Evolutionary conservation across 345 rosid genomes (phyloP).

Genomic region (Crucihimalaya himalaica): DNA sequence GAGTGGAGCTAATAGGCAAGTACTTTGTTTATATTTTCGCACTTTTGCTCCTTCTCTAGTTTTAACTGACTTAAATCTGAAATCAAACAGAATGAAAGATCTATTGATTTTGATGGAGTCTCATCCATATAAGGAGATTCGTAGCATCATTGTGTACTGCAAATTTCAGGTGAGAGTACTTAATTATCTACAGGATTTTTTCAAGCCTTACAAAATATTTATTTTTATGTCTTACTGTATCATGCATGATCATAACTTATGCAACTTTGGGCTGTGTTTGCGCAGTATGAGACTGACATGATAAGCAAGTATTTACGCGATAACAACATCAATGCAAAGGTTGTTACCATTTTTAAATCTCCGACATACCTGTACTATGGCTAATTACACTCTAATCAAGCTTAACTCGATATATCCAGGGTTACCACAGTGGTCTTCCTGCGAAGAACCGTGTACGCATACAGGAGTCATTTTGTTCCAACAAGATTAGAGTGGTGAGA

Average conservation of each 20-base stretch:
- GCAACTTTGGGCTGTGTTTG: conserved; percentile 22
- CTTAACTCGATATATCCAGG: conserved; percentile 49
- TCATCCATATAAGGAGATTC: conserved; percentile 59
- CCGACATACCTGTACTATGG: conserved; percentile 21
- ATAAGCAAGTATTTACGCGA: conserved; percentile 84
- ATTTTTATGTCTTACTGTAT: conserved; percentile 1
- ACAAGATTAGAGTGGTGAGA: conserved; percentile 91
- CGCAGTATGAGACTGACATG: conserved; percentile 81
- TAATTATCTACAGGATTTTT: conserved; percentile 6
- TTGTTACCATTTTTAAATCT: conserved; percentile 34
- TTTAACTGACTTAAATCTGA: conserved; percentile 24
- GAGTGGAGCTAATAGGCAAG: conserved; percentile 75
- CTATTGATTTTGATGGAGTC: conserved; percentile 69
- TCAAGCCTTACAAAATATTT: not conserved
- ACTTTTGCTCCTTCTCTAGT: not conserved
- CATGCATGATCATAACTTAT: conserved; percentile 16
- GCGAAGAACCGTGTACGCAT: conserved; percentile 72
- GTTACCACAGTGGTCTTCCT: conserved; percentile 85
- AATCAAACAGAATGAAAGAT: conserved; percentile 73
- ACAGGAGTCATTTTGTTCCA: conserved; percentile 89
- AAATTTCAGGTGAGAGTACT: conserved; percentile 76
- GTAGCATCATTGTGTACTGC: conserved; percentile 91
- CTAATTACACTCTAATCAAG: conserved; percentile 33
- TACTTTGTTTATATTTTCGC: conserved; percentile 24
- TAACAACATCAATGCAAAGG: conserved; percentile 80